Evolutionary conservation across 73 alveolate species (phyloP), one percentile per base, ranked within the genome.

Genomic region (Paraurostyla sp.): DNA sequence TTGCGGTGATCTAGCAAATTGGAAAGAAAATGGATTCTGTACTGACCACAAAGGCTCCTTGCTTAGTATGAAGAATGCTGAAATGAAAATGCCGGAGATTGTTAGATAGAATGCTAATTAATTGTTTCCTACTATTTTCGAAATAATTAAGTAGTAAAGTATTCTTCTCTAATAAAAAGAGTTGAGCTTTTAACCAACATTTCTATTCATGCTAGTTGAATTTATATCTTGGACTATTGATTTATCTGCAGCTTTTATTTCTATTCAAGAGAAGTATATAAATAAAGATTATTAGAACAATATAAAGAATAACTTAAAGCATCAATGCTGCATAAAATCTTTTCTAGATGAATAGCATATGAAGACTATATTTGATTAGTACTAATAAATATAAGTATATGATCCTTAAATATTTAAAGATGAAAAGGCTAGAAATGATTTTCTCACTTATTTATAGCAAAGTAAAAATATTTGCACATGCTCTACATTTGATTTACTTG

Each of bases 1-100:
- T 49, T 92, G 96, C 33, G 96, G 96, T 30, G 97, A 92, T 80
- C 71, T 90, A 16, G 91, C 69, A 45, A 93, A 91, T 13, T 92
- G 97, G 97, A 58, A 87, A n/a, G 68, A 33, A 7, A 41, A 65
- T 43, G 94, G 94, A 40, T 83, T 85, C 83, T 92, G 97, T 38
- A 30, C 60, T 0, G 94, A 92, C 41, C 97, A 92, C 56, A 42
- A 76, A 43, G 97, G 97, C 25, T 63, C 50, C 59, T 32, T 25
- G 33, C 75, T 42, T 51, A 7, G 50, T 27, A 51, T 41, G 43
- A 84, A 88, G 36, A 41, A 45, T n/a, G 35, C 75, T 11, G 36
- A 25, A 29, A 57, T 68, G 63, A 43, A 41, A 4, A 40, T 90
- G 0, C 48, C 88, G 2, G 20, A 16, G n/a, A 20, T 29, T 7